A percentile compares a stretch with the other conserved stretches of the same genome.
Evolutionary conservation across 148 eudicot species (phyloP).

Genomic region (Rhododendron ovatum): DNA sequence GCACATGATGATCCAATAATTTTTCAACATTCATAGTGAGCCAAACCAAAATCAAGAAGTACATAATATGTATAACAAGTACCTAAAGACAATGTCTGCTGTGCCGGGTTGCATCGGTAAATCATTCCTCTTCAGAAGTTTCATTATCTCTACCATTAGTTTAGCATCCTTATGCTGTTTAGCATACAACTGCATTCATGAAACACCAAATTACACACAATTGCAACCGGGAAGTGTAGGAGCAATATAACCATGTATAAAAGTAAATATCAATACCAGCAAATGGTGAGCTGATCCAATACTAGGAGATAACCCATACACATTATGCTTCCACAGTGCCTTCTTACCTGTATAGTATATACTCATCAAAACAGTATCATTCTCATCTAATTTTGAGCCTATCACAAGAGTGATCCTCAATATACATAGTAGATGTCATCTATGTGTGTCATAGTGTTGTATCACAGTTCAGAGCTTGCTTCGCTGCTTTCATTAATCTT

Average conservation of each 20-base stretch:
- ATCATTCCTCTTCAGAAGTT: constrained; percentile 62
- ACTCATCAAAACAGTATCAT: neutral
- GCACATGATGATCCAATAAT: neutral
- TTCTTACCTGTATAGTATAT: constrained; percentile 75
- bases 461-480: neutral
- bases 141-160: constrained; percentile 69
- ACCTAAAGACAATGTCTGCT: constrained; percentile 87
- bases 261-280: constrained; percentile 44
- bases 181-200: constrained; percentile 64
- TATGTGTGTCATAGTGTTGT: neutral
- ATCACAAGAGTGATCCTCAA: neutral
- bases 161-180: constrained; percentile 59
- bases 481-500: neutral
- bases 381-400: neutral
- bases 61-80: neutral
- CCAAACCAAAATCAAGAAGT: neutral
- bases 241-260: neutral
- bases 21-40: neutral
- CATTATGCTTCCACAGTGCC: constrained; percentile 69
- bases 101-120: constrained; percentile 85
- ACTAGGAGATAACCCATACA: constrained; percentile 75
- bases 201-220: constrained; percentile 13
- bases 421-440: neutral
- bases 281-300: constrained; percentile 73
- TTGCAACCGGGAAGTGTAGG: neutral